Conservation (phyloP, 305 asterid species). For the Solanum chacoense region DNA sequence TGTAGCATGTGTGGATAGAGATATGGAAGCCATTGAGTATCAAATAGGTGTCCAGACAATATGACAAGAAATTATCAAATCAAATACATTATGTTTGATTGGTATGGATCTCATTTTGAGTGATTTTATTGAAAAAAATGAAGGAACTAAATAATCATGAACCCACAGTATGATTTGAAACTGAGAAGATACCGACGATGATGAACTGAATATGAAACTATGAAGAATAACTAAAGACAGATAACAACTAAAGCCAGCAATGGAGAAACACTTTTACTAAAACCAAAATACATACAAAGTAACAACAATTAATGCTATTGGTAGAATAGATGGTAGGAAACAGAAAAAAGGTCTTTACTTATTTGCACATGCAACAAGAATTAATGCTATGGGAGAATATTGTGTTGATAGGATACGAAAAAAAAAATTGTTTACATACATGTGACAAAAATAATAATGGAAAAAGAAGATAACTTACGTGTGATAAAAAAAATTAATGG, state of each 20-base stretch:
- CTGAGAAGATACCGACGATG: no score
- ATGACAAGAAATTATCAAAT: neutral
- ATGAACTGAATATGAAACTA: no score
- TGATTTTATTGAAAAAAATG: no score
- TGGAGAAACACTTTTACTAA: neutral
- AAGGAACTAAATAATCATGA: no score
- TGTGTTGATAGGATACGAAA: neutral
- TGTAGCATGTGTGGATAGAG: neutral
- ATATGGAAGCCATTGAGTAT: neutral
- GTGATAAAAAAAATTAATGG: neutral
- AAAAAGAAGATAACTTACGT: neutral
- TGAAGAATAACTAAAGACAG: no score
- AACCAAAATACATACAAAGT: neutral
- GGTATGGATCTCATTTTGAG: no score
- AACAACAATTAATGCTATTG: neutral
- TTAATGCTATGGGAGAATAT: neutral
- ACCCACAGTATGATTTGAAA: rapidly evolving
- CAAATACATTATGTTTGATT: neutral
- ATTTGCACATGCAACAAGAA: neutral
- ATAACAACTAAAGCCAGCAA: no score
- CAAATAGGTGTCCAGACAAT: neutral
- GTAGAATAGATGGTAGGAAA: neutral
- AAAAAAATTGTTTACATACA: neutral
- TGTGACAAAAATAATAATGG: neutral
- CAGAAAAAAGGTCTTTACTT: neutral